These are phyloP conservation scores for Pestalotiopsis sp. DNA, from an alignment of 2,329 filamentous ascomycete genomes.

Conservation along the genomic window DNA sequence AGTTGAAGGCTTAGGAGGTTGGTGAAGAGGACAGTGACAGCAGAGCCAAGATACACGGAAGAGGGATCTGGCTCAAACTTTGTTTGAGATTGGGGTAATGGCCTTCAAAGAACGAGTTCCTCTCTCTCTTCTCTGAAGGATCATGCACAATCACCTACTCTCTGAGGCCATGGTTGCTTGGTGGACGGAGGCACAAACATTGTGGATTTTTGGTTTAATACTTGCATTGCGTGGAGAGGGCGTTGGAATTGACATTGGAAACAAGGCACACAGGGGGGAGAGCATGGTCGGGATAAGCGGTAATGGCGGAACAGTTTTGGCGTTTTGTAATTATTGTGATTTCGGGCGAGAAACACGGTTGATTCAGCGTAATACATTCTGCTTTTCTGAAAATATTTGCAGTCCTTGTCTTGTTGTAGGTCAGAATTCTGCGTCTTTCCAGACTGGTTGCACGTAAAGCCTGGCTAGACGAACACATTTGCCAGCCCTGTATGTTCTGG, in stretches of 20 bases:
- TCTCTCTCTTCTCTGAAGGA: too few relatives aligned
- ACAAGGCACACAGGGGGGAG: too few relatives aligned
- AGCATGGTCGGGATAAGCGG: too few relatives aligned
- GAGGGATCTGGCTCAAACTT: neutral
- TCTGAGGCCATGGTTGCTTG: neutral
- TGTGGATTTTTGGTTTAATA: neutral
- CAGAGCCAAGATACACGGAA: neutral
- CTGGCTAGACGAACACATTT: too few relatives aligned
- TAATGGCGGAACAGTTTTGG: neutral
- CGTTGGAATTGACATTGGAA: too few relatives aligned
- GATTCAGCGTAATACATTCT: neutral
- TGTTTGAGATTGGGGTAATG: neutral
- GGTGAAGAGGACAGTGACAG: slow-evolving; percentile 3
- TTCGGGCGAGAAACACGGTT: neutral
- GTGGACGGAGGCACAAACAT: neutral
- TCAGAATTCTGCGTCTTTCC: neutral
- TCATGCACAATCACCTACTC: too few relatives aligned
- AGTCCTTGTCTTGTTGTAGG: neutral
- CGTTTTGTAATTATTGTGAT: neutral
- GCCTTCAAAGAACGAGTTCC: too few relatives aligned
- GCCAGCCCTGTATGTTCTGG: too few relatives aligned
- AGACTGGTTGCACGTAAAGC: too few relatives aligned
- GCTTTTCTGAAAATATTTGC: neutral
- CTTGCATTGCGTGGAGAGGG: neutral
- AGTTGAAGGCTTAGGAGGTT: slow-evolving; percentile 51